phyloP scores from a whole-genome alignment of 805 yeast genomes.

The Nakazawaea peltata region DNA sequence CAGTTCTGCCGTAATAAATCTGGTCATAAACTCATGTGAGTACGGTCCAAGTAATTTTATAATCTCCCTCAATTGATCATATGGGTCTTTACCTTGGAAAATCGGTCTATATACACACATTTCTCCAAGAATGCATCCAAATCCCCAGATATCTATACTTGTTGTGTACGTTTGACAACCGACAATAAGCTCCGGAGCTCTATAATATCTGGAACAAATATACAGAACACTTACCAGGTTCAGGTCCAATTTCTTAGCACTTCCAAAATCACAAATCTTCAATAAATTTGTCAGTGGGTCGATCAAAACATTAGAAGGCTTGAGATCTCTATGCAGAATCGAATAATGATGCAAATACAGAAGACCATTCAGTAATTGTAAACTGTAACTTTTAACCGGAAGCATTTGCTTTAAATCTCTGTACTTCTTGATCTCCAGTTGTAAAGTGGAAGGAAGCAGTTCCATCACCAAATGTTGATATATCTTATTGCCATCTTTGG shows the following conservation, averaged over 20 bases:
- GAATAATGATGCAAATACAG: constrained; percentile 73
- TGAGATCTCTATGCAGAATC: constrained; percentile 77
- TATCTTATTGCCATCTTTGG: constrained; percentile 47
- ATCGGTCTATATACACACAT: constrained; percentile 87
- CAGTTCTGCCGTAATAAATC: constrained; percentile 7
- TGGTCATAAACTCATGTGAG: constrained; percentile 6
- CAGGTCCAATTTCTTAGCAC: constrained; percentile 71
- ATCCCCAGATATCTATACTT: constrained; percentile 95
- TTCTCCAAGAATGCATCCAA: constrained; percentile 95
- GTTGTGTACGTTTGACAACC: constrained; percentile 86
- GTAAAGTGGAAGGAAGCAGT: constrained; percentile 75
- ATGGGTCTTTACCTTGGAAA: constrained; percentile 91
- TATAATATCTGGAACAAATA: constrained; percentile 90
- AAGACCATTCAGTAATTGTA: constrained; percentile 80
- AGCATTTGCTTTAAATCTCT: constrained; percentile 51
- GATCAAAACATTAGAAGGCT: constrained; percentile 74
- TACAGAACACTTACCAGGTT: constrained; percentile 88
- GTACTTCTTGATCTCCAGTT: constrained; percentile 65
- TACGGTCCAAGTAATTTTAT: constrained; percentile 91
- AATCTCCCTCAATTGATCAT: constrained; percentile 82
- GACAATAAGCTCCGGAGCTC: constrained; percentile 93
- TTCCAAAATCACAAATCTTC: constrained; percentile 81
- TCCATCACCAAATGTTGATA: constrained; percentile 85
- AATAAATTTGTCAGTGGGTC: constrained; percentile 60
- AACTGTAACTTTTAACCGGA: constrained; percentile 69